Percentiles rank a stretch among this genome's conserved stretches.
Conservation (phyloP, 163 green algal genomes). For the Volvox carteri region DNA sequence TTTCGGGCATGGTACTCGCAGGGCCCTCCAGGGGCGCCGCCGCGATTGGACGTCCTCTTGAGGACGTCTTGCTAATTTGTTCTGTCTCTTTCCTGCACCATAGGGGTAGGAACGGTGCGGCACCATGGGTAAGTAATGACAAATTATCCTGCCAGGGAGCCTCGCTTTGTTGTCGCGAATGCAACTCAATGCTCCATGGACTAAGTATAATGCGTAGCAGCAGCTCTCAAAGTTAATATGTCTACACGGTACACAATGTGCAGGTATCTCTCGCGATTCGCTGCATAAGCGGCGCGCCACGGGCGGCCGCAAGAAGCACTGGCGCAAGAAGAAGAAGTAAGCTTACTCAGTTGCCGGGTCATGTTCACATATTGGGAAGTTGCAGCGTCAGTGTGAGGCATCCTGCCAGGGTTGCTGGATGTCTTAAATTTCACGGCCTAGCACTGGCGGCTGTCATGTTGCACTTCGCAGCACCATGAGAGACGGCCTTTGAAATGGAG, state of each 20-base stretch:
- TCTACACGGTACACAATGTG: no score
- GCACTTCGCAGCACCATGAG: not conserved
- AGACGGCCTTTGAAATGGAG: not conserved
- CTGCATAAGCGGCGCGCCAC: constrained; percentile 97
- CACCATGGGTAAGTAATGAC: constrained; percentile 41
- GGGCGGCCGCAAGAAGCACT: constrained; percentile 96
- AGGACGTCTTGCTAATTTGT: not conserved
- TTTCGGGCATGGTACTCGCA: not conserved
- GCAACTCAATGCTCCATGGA: no score
- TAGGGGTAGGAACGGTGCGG: constrained; percentile 50
- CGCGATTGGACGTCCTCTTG: constrained; percentile 1
- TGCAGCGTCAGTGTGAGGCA: no score
- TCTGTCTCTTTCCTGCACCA: constrained; percentile 46
- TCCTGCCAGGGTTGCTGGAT: not conserved
- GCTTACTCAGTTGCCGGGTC: constrained; percentile 44
- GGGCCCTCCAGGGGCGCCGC: constrained; percentile 27
- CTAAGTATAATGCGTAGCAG: no score
- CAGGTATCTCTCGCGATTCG: constrained; percentile 98
- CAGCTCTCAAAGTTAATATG: not conserved
- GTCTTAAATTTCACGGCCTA: not conserved
- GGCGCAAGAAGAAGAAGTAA: constrained; percentile 99
- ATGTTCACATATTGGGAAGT: not conserved
- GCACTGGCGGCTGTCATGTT: not conserved
- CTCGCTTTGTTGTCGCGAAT: not conserved
- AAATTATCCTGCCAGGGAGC: not conserved